Base-by-base conservation (phyloP, 2,329 filamentous ascomycete species). In the Tolypocladium tropicale region DNA sequence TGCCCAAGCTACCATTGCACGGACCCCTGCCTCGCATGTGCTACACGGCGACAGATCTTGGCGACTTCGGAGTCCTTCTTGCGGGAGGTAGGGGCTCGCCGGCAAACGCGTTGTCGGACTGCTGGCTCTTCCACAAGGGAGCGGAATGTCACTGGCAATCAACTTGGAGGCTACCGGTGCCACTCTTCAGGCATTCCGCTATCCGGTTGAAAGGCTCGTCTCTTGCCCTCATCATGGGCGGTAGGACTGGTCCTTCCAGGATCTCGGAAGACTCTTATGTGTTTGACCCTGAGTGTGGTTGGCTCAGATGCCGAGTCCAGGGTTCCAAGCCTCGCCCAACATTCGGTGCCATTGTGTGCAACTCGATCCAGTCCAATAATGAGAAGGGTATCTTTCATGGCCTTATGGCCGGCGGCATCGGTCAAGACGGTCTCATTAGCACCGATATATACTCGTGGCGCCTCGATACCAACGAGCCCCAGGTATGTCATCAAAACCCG, bases 11-110 rank as follows among this genome's bases (percentile, higher is more conserved):
- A 53, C 67, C 63, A 52, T 56, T 62, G 3, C 56, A 55, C 10
- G 71, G 70, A 5, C 71, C 71, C 10, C 57, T 62, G 12, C 62
- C 70, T 12, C 68, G 86, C 49, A 86, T 93, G 77, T 94, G 89
- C 62, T 89, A 94, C 68, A 87, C 88, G 0, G 75, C 91, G 23
- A 92, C 88, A 23, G 76, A 83, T 52, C 67, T 95, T 6, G 79
- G 78, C 2, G 72, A 76, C 36, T 70, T 72, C 25, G 80, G 81
- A 18, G 79, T 78, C 57, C 70, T 96, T 12, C 74, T 96, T 51
- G 78, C 82, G 33, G 92, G 93, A 28, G 93, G 93, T 6, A 81
- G 92, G 57, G 78, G 80, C n/a, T 93, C 90, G 9, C 91, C 92
- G 5, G 77, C 84, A 14, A 79, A 78, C 33, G 84, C 84, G 1